A percentile compares a stretch with the other conserved stretches of the same genome.
phyloP scores from a whole-genome alignment of 371 early-diverging fungal genomes.

The Dichotomocladium elegans region DNA sequence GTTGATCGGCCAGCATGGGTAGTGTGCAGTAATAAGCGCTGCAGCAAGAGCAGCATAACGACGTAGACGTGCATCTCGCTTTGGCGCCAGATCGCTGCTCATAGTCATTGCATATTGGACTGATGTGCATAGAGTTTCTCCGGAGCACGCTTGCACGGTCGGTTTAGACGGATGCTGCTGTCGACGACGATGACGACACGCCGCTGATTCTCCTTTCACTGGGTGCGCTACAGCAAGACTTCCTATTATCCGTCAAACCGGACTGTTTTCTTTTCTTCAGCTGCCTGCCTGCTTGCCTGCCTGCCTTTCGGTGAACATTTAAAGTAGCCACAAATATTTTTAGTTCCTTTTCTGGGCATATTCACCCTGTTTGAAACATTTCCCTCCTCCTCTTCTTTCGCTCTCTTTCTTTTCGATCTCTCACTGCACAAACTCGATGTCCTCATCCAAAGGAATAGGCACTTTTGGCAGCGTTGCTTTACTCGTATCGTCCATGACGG shows the following conservation, averaged over 20 bases:
- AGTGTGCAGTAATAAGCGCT: no score
- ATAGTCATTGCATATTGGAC: no score
- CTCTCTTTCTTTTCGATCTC: neutral
- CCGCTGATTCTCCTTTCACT: no score
- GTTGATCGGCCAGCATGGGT: no score
- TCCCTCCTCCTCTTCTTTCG: neutral
- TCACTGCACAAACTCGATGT: neutral
- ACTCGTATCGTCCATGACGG: conserved; percentile 42
- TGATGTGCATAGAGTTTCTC: no score
- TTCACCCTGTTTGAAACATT: neutral
- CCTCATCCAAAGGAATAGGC: conserved; percentile 26
- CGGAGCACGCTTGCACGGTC: no score
- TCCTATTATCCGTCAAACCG: neutral
- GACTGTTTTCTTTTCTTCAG: neutral
- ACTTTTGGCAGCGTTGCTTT: conserved; percentile 33
- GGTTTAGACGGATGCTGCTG: no score
- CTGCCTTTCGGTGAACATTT: no score
- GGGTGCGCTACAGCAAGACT: no score
- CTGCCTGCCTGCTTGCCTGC: no score
- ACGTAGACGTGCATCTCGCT: neutral
- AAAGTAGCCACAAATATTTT: neutral
- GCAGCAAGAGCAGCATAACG: neutral
- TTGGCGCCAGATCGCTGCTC: no score
- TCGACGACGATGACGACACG: no score
- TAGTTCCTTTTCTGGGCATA: neutral